A percentile compares a stretch with the other conserved stretches of the same genome.
These are phyloP conservation scores for Firmiana major DNA, from an alignment of 345 rosid species.

Conservation along the genomic window DNA sequence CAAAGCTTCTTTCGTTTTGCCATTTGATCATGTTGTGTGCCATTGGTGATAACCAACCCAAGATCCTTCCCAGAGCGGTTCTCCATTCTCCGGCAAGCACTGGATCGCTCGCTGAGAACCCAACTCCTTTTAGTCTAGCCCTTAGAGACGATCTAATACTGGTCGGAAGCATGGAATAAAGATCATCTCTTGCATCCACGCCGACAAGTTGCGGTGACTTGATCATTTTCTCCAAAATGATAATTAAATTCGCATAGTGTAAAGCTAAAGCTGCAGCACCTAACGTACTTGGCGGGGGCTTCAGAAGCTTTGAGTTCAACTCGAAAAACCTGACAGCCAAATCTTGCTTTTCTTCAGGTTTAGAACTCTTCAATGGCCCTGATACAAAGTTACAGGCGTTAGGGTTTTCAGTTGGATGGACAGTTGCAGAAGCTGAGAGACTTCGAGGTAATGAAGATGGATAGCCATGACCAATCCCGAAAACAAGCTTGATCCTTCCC, in stretches of 20 bases:
- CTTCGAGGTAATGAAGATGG: conserved; percentile 59
- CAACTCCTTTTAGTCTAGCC: conserved; percentile 68
- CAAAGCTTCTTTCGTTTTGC: conserved; percentile 96
- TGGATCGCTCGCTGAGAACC: conserved; percentile 68
- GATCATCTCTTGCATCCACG: conserved; percentile 81
- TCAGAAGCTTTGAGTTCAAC: conserved; percentile 54
- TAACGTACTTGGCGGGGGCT: conserved; percentile 64
- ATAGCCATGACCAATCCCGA: conserved; percentile 48
- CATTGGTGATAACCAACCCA: conserved; percentile 81
- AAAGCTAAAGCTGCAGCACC: conserved; percentile 78
- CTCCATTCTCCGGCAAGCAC: conserved; percentile 83
- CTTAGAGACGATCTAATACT: conserved; percentile 64
- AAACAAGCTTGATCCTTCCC: conserved; percentile 67
- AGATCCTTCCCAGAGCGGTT: conserved; percentile 67
- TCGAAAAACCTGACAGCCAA: conserved; percentile 44
- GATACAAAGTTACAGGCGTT: conserved; percentile 33
- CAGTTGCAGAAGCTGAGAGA: conserved; percentile 76
- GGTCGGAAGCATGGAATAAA: conserved; percentile 78
- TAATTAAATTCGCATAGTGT: conserved; percentile 80
- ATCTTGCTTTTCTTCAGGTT: conserved; percentile 19
- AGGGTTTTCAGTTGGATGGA: conserved; percentile 57
- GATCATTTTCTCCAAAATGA: conserved; percentile 92
- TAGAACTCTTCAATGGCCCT: conserved; percentile 32
- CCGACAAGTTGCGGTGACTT: conserved; percentile 91
- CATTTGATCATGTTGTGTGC: conserved; percentile 97